These are phyloP conservation scores for Aspergillus nomiae DNA, from an alignment of 2,329 filamentous ascomycete species.

Conservation along the genomic window DNA sequence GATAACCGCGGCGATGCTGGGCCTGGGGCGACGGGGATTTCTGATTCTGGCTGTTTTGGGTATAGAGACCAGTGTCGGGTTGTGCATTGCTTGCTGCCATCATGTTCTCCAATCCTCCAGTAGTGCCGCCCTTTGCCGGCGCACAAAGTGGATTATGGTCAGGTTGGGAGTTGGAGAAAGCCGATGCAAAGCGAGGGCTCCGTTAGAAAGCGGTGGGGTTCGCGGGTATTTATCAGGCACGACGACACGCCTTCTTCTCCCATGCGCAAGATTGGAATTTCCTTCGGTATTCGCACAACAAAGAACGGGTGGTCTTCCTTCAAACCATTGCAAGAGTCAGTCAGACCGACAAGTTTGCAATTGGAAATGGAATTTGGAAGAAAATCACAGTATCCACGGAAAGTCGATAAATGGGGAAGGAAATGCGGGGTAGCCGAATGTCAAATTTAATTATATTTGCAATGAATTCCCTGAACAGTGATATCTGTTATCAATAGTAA, in stretches of 20 bases:
- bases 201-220: slow-evolving; percentile 38
- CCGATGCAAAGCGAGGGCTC: slow-evolving; percentile 45
- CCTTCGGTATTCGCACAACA: background rate
- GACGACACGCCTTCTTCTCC: background rate
- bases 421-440: slow-evolving; percentile 32
- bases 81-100: slow-evolving; percentile 19
- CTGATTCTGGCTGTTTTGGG: slow-evolving; percentile 19
- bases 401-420: slow-evolving; percentile 2
- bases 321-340: background rate
- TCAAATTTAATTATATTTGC: slow-evolving; percentile 2
- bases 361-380: background rate
- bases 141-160: slow-evolving; percentile 18
- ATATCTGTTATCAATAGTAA: slow-evolving; percentile 23
- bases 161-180: slow-evolving; percentile 28
- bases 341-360: background rate
- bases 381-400: slow-evolving; percentile 1
- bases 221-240: slow-evolving; percentile 21
- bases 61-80: slow-evolving; percentile 19
- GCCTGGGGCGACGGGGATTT: slow-evolving; percentile 36
- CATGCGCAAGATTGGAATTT: background rate
- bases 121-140: slow-evolving; percentile 18
- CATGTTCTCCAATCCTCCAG: slow-evolving; percentile 15
- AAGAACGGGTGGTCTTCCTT: background rate
- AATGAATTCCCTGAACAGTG: background rate
- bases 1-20: slow-evolving; percentile 51